Percentiles rank a stretch among this genome's conserved stretches.
phyloP scores from a whole-genome alignment of 176 grass and related monocot genomes.

The Eragrostis nindensis region DNA sequence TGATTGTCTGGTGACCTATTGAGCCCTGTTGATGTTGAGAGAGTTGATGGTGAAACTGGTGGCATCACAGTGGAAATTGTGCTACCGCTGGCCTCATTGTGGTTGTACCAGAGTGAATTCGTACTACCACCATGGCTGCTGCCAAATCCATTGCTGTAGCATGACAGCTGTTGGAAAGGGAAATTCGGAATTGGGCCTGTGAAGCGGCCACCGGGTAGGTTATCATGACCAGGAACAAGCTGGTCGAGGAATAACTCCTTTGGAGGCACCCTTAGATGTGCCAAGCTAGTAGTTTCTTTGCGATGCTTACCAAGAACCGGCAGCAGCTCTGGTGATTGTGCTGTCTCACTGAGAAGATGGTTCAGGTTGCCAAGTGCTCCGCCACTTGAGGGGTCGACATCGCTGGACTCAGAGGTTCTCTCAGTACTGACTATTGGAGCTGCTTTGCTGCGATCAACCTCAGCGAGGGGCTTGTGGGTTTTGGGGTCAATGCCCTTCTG shows the following conservation, averaged over 20 bases:
- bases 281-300: slow-evolving; percentile 38
- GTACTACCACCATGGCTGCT: slow-evolving; percentile 30
- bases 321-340: slow-evolving; percentile 44
- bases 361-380: slow-evolving; percentile 28
- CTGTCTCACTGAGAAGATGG: slow-evolving; percentile 46
- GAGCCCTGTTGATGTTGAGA: slow-evolving; percentile 49
- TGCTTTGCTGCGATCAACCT: slow-evolving; percentile 38
- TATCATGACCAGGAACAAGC: slow-evolving; percentile 43
- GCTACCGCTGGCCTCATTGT: slow-evolving; percentile 52
- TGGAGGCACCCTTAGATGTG: slow-evolving; percentile 30
- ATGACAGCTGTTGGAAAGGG: slow-evolving; percentile 43
- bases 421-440: slow-evolving; percentile 42
- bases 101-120: slow-evolving; percentile 46
- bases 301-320: slow-evolving; percentile 34
- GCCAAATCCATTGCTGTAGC: slow-evolving; percentile 42
- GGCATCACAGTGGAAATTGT: slow-evolving; percentile 48
- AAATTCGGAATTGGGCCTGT: slow-evolving; percentile 37
- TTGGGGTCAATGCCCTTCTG: slow-evolving; percentile 63
- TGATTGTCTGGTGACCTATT: slow-evolving; percentile 42
- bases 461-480: slow-evolving; percentile 53
- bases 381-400: slow-evolving; percentile 42
- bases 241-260: slow-evolving; percentile 53
- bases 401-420: slow-evolving; percentile 47
- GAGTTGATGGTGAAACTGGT: slow-evolving; percentile 47
- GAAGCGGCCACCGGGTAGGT: slow-evolving; percentile 31